phyloP scores from a whole-genome alignment of 306 rosid species.

The Inga leiocalycina region DNA sequence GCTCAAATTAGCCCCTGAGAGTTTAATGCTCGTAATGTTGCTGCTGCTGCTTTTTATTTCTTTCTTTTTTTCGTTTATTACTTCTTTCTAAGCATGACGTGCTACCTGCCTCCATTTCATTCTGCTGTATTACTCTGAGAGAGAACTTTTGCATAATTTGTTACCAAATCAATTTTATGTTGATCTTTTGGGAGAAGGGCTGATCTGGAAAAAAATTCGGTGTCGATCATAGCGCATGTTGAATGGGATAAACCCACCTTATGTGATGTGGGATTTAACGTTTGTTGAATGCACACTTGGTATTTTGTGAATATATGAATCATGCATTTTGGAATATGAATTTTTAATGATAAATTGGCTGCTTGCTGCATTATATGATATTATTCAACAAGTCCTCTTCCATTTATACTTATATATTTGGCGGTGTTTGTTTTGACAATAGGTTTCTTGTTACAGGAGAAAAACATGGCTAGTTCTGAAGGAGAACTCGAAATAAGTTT shows the following conservation, averaged over 20 bases:
- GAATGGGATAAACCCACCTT: not conserved
- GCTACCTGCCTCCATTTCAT: not conserved
- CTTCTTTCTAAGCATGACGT: not conserved
- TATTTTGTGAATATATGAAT: slow-evolving; percentile 9
- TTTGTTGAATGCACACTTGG: not conserved
- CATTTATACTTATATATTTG: not conserved
- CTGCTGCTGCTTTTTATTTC: not conserved
- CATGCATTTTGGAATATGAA: not conserved
- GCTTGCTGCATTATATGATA: not conserved
- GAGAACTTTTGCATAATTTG: not conserved
- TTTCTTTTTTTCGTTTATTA: not conserved
- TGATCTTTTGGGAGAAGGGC: not conserved
- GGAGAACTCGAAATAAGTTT: slow-evolving; percentile 92
- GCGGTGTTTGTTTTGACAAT: slow-evolving; percentile 32
- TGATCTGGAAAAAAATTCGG: not conserved
- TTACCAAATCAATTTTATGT: not conserved
- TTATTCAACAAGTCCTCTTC: not conserved
- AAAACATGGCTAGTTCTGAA: slow-evolving; percentile 57
- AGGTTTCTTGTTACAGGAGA: slow-evolving; percentile 37
- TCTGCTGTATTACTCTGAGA: not conserved
- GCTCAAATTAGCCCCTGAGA: not conserved
- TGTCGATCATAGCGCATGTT: not conserved
- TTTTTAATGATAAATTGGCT: not conserved
- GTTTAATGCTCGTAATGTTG: not conserved
- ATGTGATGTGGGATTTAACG: not conserved